phyloP scores from a whole-genome alignment of 768 basidiomycete species.

The Rubroboletus satanas region DNA sequence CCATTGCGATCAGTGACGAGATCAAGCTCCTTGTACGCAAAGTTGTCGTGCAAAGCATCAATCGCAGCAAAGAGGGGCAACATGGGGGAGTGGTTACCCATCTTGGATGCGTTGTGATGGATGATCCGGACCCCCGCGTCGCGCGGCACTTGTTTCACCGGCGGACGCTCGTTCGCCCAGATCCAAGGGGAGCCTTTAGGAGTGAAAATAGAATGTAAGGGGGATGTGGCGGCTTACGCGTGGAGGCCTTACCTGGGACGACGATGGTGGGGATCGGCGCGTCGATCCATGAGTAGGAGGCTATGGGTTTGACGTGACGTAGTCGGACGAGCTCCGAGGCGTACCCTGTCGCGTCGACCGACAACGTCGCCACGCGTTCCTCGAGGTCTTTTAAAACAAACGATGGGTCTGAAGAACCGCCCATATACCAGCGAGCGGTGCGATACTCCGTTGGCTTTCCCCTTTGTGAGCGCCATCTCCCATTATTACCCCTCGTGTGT shows the following conservation, averaged over 20 bases:
- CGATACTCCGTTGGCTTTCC: constrained; percentile 10
- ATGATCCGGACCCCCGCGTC: constrained; percentile 49
- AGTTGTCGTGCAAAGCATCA: constrained; percentile 36
- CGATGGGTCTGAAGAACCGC: neutral
- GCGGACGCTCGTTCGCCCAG: constrained; percentile 47
- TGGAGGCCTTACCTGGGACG: constrained; percentile 42
- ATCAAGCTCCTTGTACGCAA: constrained; percentile 36
- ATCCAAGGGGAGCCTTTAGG: constrained; percentile 55
- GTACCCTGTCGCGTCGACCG: constrained; percentile 1
- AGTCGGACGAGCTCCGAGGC: constrained; percentile 30
- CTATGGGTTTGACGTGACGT: constrained; percentile 39
- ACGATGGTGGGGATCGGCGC: constrained; percentile 44
- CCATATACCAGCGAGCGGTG: neutral
- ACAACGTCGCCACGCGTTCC: constrained; percentile 16
- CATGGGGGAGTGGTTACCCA: constrained; percentile 36
- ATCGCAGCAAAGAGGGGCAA: constrained; percentile 60
- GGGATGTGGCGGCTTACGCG: neutral
- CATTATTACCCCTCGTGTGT: constrained; percentile 1
- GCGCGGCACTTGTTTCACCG: constrained; percentile 51
- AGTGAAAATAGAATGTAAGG: neutral
- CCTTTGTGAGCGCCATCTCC: constrained; percentile 11
- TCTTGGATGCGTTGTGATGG: constrained; percentile 56
- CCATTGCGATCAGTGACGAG: constrained; percentile 62
- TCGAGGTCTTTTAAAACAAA: constrained; percentile 26
- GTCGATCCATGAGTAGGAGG: constrained; percentile 55